Evolutionary conservation across 2,329 filamentous ascomycete species (phyloP).

Genomic region (Fusarium mundagurra): DNA sequence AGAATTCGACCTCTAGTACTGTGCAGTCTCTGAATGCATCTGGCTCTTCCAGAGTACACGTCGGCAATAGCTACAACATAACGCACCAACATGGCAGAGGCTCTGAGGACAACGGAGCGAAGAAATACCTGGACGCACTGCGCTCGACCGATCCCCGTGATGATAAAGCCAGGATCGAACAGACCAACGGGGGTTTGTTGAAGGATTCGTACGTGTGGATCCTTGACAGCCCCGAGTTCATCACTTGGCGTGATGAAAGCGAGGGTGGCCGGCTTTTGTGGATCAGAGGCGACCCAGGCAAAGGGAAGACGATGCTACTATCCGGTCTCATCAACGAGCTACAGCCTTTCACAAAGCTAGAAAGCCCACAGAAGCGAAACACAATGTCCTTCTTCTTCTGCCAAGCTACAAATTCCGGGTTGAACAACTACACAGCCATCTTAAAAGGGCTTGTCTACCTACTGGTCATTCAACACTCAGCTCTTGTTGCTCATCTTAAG

Average conservation of each 20-base stretch:
- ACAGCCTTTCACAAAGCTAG: fast-evolving
- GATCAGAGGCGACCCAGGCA: constrained; percentile 49
- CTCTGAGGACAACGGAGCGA: fast-evolving
- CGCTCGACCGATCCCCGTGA: not conserved
- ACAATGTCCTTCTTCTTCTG: constrained; percentile 51
- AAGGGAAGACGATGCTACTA: constrained; percentile 51
- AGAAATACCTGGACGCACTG: not conserved
- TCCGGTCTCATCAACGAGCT: constrained; percentile 41
- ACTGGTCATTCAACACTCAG: constrained; percentile 47
- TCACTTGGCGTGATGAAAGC: fast-evolving
- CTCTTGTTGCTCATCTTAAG: constrained; percentile 47
- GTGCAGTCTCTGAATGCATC: not conserved
- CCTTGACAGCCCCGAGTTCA: fast-evolving
- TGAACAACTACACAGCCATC: constrained; percentile 51
- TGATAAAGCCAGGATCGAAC: not conserved
- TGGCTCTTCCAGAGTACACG: not conserved
- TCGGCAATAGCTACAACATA: not conserved
- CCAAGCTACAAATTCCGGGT: constrained; percentile 44
- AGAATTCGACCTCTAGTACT: fast-evolving
- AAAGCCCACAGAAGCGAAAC: fast-evolving
- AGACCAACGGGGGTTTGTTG: not conserved
- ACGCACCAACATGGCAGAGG: fast-evolving
- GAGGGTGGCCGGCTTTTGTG: constrained; percentile 24
- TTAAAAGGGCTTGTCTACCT: constrained; percentile 56
- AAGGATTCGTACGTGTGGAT: not conserved